Evolutionary conservation across 2,329 filamentous ascomycete species (phyloP).

Genomic region (Thielaviopsis ethacetica): DNA sequence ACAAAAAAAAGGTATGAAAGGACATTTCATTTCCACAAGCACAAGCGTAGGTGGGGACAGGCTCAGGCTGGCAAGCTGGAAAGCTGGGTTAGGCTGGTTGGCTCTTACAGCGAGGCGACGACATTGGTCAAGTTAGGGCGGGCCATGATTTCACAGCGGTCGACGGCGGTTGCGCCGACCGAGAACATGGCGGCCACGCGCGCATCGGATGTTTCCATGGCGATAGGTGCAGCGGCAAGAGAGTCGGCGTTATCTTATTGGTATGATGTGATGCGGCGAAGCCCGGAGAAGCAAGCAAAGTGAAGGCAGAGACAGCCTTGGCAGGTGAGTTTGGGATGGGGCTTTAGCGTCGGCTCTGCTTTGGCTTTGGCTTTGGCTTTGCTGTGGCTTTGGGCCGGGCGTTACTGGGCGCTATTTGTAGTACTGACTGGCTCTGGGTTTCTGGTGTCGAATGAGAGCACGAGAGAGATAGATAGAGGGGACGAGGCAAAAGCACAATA

Average conservation of each 20-base stretch:
- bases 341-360: no score
- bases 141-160: conserved; percentile 12
- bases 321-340: no score
- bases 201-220: conserved; percentile 17
- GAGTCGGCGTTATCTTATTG: not conserved
- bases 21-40: not conserved
- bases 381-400: no score
- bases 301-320: no score
- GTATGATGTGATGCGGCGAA: not conserved
- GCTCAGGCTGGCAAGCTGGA: not conserved
- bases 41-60: not conserved
- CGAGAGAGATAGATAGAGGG: not conserved
- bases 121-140: conserved; percentile 12
- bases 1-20: not conserved
- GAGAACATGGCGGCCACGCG: conserved; percentile 6
- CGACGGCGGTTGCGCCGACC: conserved; percentile 1
- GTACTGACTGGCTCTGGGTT: no score
- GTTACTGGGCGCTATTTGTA: no score
- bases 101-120: conserved; percentile 12
- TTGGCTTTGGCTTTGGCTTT: not conserved
- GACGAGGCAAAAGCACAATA: not conserved
- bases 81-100: not conserved
- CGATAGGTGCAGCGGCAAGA: conserved; percentile 3
- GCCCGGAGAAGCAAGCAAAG: not conserved
- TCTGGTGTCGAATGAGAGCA: no score